Evolutionary conservation across 73 alveolate genomes (phyloP), one percentile per base, ranked within the genome.

Genomic region (Uronychia binucleata): DNA sequence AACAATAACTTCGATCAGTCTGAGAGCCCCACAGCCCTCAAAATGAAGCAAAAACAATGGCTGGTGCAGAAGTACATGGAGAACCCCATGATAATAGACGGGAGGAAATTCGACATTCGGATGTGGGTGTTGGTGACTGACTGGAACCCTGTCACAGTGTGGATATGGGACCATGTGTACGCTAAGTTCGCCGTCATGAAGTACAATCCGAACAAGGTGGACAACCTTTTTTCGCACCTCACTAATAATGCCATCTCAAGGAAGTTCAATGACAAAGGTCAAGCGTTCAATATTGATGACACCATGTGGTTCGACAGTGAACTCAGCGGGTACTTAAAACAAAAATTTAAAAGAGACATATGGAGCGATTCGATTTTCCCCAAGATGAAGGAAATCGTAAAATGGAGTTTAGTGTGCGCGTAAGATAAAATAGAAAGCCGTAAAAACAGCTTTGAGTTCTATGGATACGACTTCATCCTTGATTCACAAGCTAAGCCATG

Each of bases 51-150:
- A 33, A 86, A 91, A 28, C 88, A 90, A 74, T 95, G 97, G 87
- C 97, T 97, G 0, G 97, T 94, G 8, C 97, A 97, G 82, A 97
- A 97, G 91, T 97, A 96, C 79, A 91, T 97, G 30, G 99, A 97
- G 82, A 97, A 97, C 83, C 98, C 98, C 27, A 82, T 97, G 86
- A 75, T 97, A 29, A 94, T 97, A 0, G 34, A 89, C 60, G 91
- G 93, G 30, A 94, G 95, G 81, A 94, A 93, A 93, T 97, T 97
- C 88, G 99, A 97, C 85, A 93, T 93, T 19, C 74, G 98, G 78
- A 81, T 80, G 34, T 93, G 98, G 98, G 91, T 93, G 1, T 57
- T 93, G 0, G 91, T 93, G 28, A 78, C 94, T 1, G 85, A 83
- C 81, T 57, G 87, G 74, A 77, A 93, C 58, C 96, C 96, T 26